Conservation (phyloP, 257 asterid species). For the Jacaranda mimosifolia region DNA sequence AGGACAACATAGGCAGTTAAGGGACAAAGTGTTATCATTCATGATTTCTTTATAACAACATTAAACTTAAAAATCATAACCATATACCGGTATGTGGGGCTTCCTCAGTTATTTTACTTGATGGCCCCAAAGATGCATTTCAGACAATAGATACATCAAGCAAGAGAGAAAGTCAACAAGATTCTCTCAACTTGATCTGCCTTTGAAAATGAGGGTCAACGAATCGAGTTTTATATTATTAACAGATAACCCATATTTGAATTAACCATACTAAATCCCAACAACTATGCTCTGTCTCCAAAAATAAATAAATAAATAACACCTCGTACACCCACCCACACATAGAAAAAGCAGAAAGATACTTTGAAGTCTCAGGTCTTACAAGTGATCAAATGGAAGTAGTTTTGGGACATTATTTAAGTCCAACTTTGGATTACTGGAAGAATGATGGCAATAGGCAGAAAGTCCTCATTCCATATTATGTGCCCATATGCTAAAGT, state of each 20-base stretch:
- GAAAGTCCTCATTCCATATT: conserved; percentile 25
- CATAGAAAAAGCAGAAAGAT: neutral
- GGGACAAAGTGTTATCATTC: neutral
- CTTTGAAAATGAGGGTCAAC: conserved; percentile 50
- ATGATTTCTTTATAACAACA: conserved; percentile 4
- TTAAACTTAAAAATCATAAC: neutral
- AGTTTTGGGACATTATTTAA: neutral
- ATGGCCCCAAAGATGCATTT: conserved; percentile 32
- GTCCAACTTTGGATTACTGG: neutral
- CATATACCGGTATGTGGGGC: conserved; percentile 30
- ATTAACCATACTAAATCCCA: conserved; percentile 30
- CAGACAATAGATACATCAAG: conserved; percentile 34
- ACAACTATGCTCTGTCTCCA: conserved; percentile 16
- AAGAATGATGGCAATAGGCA: neutral
- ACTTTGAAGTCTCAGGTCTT: neutral
- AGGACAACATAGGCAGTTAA: neutral
- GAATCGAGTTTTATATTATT: conserved; percentile 37
- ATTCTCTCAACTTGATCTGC: conserved; percentile 49
- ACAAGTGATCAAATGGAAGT: neutral
- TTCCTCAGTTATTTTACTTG: conserved; percentile 12
- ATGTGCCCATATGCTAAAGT: conserved; percentile 17
- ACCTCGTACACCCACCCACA: neutral
- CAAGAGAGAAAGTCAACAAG: conserved; percentile 56
- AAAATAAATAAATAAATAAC: neutral
- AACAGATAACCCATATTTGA: conserved; percentile 32